A percentile compares a stretch with the other conserved stretches of the same genome.
Evolutionary conservation across 352 stramenopile genomes (phyloP).

Genomic region (Globisporangium canariense): DNA sequence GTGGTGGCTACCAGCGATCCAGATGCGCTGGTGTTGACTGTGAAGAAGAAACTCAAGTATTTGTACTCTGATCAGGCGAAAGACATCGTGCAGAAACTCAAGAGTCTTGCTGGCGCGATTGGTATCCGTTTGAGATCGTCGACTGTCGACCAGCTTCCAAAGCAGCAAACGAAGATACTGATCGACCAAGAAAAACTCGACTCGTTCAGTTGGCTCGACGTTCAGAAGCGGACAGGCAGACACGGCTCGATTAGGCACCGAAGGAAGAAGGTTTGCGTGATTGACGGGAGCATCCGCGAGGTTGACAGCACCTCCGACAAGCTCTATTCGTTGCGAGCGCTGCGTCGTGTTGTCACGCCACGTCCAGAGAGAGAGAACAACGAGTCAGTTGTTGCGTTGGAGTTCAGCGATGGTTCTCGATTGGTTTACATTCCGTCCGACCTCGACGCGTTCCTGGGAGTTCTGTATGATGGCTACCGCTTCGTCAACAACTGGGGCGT

Average conservation of each 20-base stretch:
- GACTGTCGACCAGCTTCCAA: slow-evolving; percentile 44
- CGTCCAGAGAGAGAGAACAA: slow-evolving; percentile 22
- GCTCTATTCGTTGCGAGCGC: slow-evolving; percentile 48
- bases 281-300: slow-evolving; percentile 51
- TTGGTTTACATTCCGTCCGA: slow-evolving; percentile 61
- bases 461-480: slow-evolving; percentile 68
- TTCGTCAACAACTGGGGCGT: slow-evolving; percentile 61
- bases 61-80: slow-evolving; percentile 64
- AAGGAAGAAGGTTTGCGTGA: slow-evolving; percentile 65
- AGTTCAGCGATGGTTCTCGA: slow-evolving; percentile 62
- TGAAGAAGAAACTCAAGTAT: slow-evolving; percentile 68
- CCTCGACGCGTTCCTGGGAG: slow-evolving; percentile 52
- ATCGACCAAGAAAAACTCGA: slow-evolving; percentile 39
- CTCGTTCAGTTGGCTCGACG: slow-evolving; percentile 41
- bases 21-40: slow-evolving; percentile 57
- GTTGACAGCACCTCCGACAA: slow-evolving; percentile 46
- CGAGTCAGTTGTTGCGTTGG: slow-evolving; percentile 50
- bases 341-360: slow-evolving; percentile 51
- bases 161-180: slow-evolving; percentile 35
- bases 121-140: slow-evolving; percentile 46
- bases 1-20: slow-evolving; percentile 36
- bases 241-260: slow-evolving; percentile 56
- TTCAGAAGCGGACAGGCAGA: slow-evolving; percentile 51
- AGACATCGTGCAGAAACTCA: slow-evolving; percentile 63
- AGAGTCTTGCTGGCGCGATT: slow-evolving; percentile 57